Evolutionary conservation across 2,329 filamentous ascomycete genomes (phyloP).

Genomic region (Corinectria fuckeliana): DNA sequence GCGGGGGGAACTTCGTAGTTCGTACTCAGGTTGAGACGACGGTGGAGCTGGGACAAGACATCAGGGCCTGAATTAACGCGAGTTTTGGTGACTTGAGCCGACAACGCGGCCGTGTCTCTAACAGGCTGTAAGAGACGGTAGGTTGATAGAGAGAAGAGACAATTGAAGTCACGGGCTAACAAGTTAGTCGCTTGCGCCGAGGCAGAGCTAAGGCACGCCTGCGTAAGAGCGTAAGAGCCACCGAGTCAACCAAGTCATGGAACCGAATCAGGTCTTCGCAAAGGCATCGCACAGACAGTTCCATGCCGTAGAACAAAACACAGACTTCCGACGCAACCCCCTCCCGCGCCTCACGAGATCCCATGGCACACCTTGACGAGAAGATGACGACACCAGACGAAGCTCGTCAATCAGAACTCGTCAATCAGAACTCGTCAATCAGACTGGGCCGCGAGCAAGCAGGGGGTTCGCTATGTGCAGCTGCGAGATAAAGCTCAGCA

Average conservation of each 20-base stretch:
- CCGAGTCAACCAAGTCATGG: not conserved
- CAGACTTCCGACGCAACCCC: not conserved
- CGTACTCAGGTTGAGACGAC: conserved; percentile 2
- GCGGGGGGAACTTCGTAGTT: conserved; percentile 1
- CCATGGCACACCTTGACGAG: conserved; percentile 4
- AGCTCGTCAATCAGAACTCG: not conserved
- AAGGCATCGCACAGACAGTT: not conserved
- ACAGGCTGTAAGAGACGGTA: not conserved
- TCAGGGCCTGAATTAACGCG: not conserved
- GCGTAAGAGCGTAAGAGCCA: not conserved
- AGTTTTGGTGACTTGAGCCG: not conserved
- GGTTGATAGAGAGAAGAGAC: not conserved
- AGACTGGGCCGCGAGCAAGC: too few species aligned
- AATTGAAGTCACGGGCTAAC: not conserved
- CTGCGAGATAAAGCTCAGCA: not conserved
- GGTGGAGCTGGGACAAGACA: not conserved
- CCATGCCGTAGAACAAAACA: not conserved
- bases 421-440: too few species aligned
- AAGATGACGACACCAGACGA: not conserved
- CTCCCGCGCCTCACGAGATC: conserved; percentile 10
- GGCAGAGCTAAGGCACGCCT: not conserved
- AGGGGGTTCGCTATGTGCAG: too few species aligned
- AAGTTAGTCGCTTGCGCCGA: not conserved
- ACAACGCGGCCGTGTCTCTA: not conserved
- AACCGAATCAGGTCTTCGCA: not conserved